Evolutionary conservation across 225 moss, liverwort and hornwort genomes (phyloP).

Genomic region (Physcomitrium patens): DNA sequence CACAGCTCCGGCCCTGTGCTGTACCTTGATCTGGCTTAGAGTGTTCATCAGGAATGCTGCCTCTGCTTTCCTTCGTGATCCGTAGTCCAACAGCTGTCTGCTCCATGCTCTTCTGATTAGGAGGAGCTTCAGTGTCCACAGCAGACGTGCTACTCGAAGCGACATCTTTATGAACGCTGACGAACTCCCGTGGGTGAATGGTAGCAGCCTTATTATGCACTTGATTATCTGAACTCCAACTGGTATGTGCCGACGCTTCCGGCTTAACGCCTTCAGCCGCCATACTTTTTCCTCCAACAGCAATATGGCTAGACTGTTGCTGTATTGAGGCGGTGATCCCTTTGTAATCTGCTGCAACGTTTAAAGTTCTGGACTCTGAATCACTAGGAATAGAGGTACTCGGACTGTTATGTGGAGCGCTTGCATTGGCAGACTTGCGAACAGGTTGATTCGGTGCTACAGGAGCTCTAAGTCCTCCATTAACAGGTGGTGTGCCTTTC

Average conservation of each 20-base stretch:
- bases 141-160: conserved; percentile 21
- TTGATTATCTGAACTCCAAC: conserved; percentile 27
- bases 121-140: conserved; percentile 11
- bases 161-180: conserved; percentile 27
- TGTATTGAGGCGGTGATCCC: conserved; percentile 20
- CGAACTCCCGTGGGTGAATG: conserved; percentile 27
- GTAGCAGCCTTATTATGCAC: conserved; percentile 30
- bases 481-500: conserved; percentile 20
- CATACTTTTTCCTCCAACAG: neutral
- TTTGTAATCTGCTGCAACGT: conserved; percentile 30
- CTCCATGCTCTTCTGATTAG: conserved; percentile 27
- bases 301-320: conserved; percentile 23
- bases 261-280: conserved; percentile 6
- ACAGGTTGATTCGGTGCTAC: neutral
- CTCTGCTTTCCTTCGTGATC: conserved; percentile 24
- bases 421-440: neutral
- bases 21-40: conserved; percentile 18
- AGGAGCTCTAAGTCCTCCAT: conserved; percentile 11
- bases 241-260: conserved; percentile 2
- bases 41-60: conserved; percentile 18
- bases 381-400: conserved; percentile 24
- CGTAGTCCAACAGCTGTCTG: conserved; percentile 22
- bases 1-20: conserved; percentile 26
- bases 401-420: conserved; percentile 17
- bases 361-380: conserved; percentile 35